Conservation (phyloP, 257 asterid species). For the Primulina huaijiensis region DNA sequence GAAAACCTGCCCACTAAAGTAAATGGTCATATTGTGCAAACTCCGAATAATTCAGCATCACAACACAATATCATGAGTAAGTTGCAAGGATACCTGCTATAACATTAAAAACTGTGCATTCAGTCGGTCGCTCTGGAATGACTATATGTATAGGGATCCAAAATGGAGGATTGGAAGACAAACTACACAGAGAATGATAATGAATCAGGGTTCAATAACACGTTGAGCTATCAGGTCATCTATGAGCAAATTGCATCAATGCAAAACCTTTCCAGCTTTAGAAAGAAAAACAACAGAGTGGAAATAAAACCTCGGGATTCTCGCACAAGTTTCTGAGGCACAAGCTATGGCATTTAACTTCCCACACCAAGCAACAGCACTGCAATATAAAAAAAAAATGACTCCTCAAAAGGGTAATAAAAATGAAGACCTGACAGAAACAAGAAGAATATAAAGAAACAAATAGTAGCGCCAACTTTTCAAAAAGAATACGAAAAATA, state of each 20-base stretch:
- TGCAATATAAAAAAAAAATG: constrained; percentile 30
- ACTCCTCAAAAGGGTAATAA: not conserved
- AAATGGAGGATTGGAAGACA: constrained; percentile 86
- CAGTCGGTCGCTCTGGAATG: constrained; percentile 98
- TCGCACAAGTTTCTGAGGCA: constrained; percentile 98
- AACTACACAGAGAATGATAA: constrained; percentile 48
- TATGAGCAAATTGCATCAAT: constrained; percentile 2
- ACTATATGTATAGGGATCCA: constrained; percentile 97
- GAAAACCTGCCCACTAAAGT: constrained; percentile 4
- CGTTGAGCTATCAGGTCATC: constrained; percentile 15
- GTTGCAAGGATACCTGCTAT: constrained; percentile 72
- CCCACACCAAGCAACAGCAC: constrained; percentile 99
- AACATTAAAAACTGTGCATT: constrained; percentile 87
- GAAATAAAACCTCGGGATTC: constrained; percentile 80
- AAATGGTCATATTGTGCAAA: constrained; percentile 7
- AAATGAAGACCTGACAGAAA: not conserved
- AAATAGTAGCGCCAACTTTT: not conserved
- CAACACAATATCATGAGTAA: constrained; percentile 21
- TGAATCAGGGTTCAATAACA: constrained; percentile 18
- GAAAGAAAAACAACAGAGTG: constrained; percentile 5
- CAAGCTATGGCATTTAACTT: constrained; percentile 93
- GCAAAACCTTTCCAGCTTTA: not conserved
- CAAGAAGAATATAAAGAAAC: not conserved
- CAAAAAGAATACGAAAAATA: not conserved
- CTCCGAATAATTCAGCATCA: not conserved